Evolutionary conservation across 2,329 filamentous ascomycete species (phyloP), one percentile per base, ranked within the genome.

Genomic region (Aspergillus sp.): DNA sequence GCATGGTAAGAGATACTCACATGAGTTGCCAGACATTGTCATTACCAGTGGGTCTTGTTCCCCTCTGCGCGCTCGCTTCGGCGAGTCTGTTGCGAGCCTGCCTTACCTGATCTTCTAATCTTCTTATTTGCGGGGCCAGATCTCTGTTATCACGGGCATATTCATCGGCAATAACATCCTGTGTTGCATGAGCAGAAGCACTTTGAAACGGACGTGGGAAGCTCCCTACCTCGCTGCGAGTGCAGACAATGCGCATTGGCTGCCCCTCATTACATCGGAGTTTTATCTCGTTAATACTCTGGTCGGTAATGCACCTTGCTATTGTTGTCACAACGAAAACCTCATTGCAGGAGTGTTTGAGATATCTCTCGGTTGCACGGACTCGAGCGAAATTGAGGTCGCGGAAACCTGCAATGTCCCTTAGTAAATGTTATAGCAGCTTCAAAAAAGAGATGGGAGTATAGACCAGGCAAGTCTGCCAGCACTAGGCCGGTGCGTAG

Each of bases 361-460:
- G 51, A 36, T 59, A 59, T n/a, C 35, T 48, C 29, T 57, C 52
- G 3, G 54, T 57, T 2, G 53, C 54, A 19, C 48, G 43, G 2
- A 53, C 51, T 28, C 57, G 43, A 1, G 52, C 53, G 29, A 46
- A 55, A 35, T 59, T 59, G 27, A 55, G 32, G 28, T 59, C 57
- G 9, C 51, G 51, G 4, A 58, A 50, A 1, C 57, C 57, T 58
- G 29, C 9, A 36, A 19, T 19, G 34, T n/a, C 6, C 7, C 3
- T 36, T 36, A 36, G n/a, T 19, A 35, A 27, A 32, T 26, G 32
- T 38, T 1, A 42, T 3, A 43, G 9, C 4, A 38, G 3, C 19
- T 39, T 7, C 29, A 26, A 9, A 26, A 7, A 12, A 19, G 19
- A 36, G 5, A 3, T 6, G 3, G 4, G 34, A 30, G 7, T 8